These are phyloP conservation scores for Clavariopsis aquatica DNA, from an alignment of 495 filamentous ascomycete species.

Conservation along the genomic window DNA sequence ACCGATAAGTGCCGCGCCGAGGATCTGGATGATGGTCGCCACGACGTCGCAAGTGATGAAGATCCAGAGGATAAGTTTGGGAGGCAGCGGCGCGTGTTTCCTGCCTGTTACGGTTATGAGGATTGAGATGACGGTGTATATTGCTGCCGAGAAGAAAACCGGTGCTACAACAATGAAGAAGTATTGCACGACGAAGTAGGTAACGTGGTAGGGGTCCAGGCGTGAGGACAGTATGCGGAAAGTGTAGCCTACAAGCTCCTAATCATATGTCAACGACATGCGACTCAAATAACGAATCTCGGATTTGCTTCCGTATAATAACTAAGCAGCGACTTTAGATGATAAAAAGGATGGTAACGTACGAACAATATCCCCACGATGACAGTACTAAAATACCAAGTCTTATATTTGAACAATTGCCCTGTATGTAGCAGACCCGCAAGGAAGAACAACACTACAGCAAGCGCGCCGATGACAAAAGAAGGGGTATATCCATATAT, in stretches of 20 bases:
- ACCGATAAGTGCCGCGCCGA: constrained; percentile 50
- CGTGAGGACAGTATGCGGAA: constrained; percentile 52
- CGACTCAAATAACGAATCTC: too few species aligned
- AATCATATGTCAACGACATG: constrained; percentile 42
- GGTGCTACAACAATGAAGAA: constrained; percentile 62
- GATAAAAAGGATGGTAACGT: constrained; percentile 34
- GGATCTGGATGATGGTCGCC: constrained; percentile 53
- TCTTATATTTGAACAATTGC: constrained; percentile 51
- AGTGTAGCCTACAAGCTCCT: constrained; percentile 60
- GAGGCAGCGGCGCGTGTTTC: constrained; percentile 45
- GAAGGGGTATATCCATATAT: constrained; percentile 49
- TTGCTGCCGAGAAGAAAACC: constrained; percentile 56
- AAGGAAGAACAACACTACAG: constrained; percentile 54
- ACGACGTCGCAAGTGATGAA: constrained; percentile 58
- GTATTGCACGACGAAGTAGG: constrained; percentile 59
- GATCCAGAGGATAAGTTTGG: constrained; percentile 50
- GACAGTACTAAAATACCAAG: constrained; percentile 65
- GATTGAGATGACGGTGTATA: constrained; percentile 54
- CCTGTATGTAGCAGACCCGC: constrained; percentile 51
- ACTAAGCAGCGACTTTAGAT: too few species aligned
- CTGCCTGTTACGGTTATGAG: constrained; percentile 47
- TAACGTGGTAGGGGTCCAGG: constrained; percentile 52
- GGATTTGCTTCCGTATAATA: too few species aligned
- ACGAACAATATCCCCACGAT: constrained; percentile 58
- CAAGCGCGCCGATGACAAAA: constrained; percentile 52